phyloP scores from a whole-genome alignment of 2,329 filamentous ascomycete species.

The Pseudogymnoascus pannorum region DNA sequence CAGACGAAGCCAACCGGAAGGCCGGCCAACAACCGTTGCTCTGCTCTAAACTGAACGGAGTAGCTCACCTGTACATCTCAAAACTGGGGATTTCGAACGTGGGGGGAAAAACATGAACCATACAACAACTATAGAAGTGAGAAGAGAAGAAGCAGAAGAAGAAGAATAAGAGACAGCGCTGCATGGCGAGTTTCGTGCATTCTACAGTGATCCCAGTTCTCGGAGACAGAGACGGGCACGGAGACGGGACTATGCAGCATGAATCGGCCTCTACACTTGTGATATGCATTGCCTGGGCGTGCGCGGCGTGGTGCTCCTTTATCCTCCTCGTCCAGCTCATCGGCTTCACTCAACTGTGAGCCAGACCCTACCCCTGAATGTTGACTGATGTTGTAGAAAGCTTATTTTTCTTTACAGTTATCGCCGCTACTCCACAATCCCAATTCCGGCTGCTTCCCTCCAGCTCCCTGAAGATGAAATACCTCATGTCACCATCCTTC shows the following conservation, averaged over 20 bases:
- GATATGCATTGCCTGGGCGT: slow-evolving; percentile 36
- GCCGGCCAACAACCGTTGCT: not conserved
- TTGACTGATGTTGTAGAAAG: slow-evolving; percentile 10
- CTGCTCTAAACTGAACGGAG: not conserved
- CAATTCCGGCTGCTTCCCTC: slow-evolving; percentile 44
- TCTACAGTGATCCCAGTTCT: not conserved
- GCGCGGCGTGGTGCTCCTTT: slow-evolving; percentile 45
- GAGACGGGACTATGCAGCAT: slow-evolving; percentile 4
- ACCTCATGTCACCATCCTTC: slow-evolving; percentile 82
- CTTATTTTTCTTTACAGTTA: slow-evolving; percentile 34
- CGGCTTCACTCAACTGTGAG: slow-evolving; percentile 49
- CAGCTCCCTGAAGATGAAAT: slow-evolving; percentile 45
- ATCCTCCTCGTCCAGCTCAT: slow-evolving; percentile 49
- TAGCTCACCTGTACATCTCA: not conserved
- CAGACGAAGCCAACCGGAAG: slow-evolving; percentile 8
- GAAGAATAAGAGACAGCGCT: not conserved
- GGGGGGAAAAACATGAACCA: not conserved
- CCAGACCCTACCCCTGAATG: slow-evolving; percentile 18
- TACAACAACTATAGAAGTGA: slow-evolving; percentile 2
- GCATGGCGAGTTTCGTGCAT: not conserved
- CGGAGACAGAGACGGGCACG: not conserved
- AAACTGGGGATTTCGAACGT: not conserved
- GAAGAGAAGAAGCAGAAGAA: not conserved
- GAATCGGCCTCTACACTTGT: slow-evolving; percentile 15
- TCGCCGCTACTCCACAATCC: slow-evolving; percentile 44